These are phyloP conservation scores for Colletotrichum tofieldiae DNA, from an alignment of 2,329 filamentous ascomycete genomes.

Conservation along the genomic window DNA sequence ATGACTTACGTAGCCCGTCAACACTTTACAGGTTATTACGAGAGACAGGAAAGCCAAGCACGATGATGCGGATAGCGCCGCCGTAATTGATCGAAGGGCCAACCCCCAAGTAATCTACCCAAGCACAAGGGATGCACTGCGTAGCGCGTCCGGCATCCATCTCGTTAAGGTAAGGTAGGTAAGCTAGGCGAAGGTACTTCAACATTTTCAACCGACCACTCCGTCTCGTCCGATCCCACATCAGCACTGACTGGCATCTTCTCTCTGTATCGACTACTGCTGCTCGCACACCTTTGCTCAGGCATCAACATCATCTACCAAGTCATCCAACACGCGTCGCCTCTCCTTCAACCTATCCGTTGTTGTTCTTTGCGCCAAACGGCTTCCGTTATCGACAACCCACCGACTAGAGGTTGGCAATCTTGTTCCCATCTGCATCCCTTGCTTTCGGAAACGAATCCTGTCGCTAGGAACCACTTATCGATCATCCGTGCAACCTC, in stretches of 20 bases:
- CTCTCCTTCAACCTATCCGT: slow-evolving; percentile 6
- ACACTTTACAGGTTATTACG: background rate
- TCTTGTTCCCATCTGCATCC: slow-evolving; percentile 12
- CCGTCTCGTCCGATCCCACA: slow-evolving; percentile 30
- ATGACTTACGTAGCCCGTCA: slow-evolving; percentile 16
- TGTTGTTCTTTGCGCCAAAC: background rate
- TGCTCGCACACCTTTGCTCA: slow-evolving; percentile 19
- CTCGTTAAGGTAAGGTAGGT: background rate
- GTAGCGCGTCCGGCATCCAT: background rate
- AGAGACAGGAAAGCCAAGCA: slow-evolving; percentile 27
- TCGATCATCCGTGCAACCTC: slow-evolving; percentile 41
- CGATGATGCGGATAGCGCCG: slow-evolving; percentile 5
- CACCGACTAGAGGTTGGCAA: background rate
- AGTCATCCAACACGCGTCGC: slow-evolving; percentile 15
- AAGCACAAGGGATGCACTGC: too few relatives aligned
- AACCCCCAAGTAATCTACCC: slow-evolving; percentile 11
- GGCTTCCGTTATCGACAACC: background rate
- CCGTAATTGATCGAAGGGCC: slow-evolving; percentile 21
- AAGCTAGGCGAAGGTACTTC: slow-evolving; percentile 19
- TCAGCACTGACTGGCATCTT: slow-evolving; percentile 27
- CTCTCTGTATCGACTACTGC: slow-evolving; percentile 20
- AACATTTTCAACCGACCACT: slow-evolving; percentile 24
- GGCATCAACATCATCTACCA: slow-evolving; percentile 9
- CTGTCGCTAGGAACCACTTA: slow-evolving; percentile 37
- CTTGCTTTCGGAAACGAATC: slow-evolving; percentile 24